phyloP scores from a whole-genome alignment of 2,329 filamentous ascomycete species.

The Ophiostoma sp. region DNA sequence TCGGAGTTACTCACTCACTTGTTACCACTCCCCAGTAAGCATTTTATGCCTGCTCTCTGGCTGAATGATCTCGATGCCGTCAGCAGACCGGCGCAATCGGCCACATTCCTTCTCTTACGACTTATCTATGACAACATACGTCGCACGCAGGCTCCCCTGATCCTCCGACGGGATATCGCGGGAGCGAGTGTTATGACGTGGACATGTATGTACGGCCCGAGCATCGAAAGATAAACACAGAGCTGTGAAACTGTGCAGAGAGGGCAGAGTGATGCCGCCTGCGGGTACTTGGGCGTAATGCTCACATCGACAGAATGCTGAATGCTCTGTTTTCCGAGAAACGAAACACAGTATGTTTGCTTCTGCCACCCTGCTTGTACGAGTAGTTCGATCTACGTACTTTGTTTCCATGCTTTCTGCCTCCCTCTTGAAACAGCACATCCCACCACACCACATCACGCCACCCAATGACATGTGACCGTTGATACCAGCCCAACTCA shows the following conservation, averaged over 20 bases:
- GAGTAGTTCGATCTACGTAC: too few relatives aligned
- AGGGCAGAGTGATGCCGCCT: background rate
- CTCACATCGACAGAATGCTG: too few relatives aligned
- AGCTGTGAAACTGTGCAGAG: too few relatives aligned
- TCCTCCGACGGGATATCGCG: conserved; percentile 7
- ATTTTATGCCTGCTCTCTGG: too few relatives aligned
- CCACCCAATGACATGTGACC: background rate
- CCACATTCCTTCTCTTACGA: background rate
- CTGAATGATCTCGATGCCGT: background rate
- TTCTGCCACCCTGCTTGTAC: too few relatives aligned
- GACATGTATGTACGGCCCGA: background rate
- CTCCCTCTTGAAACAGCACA: background rate
- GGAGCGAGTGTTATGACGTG: background rate
- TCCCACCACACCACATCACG: background rate
- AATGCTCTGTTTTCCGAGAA: too few relatives aligned
- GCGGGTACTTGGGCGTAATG: too few relatives aligned
- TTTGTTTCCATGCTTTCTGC: too few relatives aligned
- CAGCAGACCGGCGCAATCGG: background rate
- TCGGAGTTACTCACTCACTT: too few relatives aligned
- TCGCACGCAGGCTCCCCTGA: background rate
- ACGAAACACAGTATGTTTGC: too few relatives aligned
- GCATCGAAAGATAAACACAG: too few relatives aligned
- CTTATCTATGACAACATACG: background rate
- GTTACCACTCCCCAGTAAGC: too few relatives aligned
- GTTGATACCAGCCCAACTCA: background rate